These are phyloP conservation scores for Helianthus annuus DNA, from an alignment of 129 eudicot genomes.

Conservation along the genomic window HanXRQr2.0-SUNRISE NC_035439.2:114087553-114088052, in stretches of 20 bases:
- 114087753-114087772: conserved; percentile 91
- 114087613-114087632: too few species aligned
- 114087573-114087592: too few species aligned
- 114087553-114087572: too few species aligned
- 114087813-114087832: conserved; percentile 76
- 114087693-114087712: background rate
- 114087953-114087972: conserved; percentile 64
- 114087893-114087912: background rate
- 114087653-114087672: too few species aligned
- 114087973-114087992: conserved; percentile 80
- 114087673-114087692: background rate
- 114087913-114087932: background rate
- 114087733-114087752: conserved; percentile 66
- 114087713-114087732: conserved; percentile 48
- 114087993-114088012: conserved; percentile 70
- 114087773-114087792: conserved; percentile 94
- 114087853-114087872: conserved; percentile 53
- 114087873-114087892: conserved; percentile 58
- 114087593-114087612: too few species aligned
- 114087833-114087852: conserved; percentile 63
- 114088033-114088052: conserved; percentile 54
- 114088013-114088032: conserved; percentile 78
- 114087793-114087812: conserved; percentile 77
- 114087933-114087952: background rate
- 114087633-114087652: too few species aligned